Base-by-base conservation (phyloP, 179 eudicot genomes). In the Nepenthes alata region DNA sequence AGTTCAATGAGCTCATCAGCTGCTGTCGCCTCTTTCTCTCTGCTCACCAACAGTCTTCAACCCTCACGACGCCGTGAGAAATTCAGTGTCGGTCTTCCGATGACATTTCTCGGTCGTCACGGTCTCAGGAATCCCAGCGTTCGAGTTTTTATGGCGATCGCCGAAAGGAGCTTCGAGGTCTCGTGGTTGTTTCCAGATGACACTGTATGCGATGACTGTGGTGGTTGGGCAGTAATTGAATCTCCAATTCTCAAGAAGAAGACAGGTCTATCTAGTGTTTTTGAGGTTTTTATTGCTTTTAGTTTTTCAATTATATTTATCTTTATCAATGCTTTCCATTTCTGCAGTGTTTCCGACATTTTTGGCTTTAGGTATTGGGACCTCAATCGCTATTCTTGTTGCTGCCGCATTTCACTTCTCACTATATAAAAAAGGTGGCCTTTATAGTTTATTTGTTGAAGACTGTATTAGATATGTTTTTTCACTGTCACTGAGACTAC, bases 141-240 rank as follows among this genome's bases (percentile, higher is more conserved):
- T 57, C 62, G 70, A 10, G 37, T 73, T 5, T 65, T 75, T 64
- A 60, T 75, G 56, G 65, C 89, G 37, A 38, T 72, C 50, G 37
- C 80, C 16, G 58, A 58, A 25, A 67, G 57, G 0, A 58, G 64
- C 64, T 41, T 68, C 2, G 69, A 78, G 11, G 8, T 75, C 44
- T 76, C 87, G 0, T 89, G 95, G 97, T 10, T 71, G 37, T 39
- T 64, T 6, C 58, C 76, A n/a, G 78, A 78, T 62, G 58, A 58
- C 25, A 15, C 36, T 47, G 55, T 16, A 48, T 78, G 78, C 34
- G 76, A 62, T 6, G 80, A 80, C 44, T 80, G 63, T 6, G 82
- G 80, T 64, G 97, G 97, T n/a, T 89, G 97, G 97, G 78, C 66
- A 4, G 10, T 74, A 60, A 62, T 63, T 3, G 78, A 80, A 65